These are phyloP conservation scores for Phytophthora ramorum DNA, from an alignment of 352 stramenopile species.

Conservation along the genomic window DNA sequence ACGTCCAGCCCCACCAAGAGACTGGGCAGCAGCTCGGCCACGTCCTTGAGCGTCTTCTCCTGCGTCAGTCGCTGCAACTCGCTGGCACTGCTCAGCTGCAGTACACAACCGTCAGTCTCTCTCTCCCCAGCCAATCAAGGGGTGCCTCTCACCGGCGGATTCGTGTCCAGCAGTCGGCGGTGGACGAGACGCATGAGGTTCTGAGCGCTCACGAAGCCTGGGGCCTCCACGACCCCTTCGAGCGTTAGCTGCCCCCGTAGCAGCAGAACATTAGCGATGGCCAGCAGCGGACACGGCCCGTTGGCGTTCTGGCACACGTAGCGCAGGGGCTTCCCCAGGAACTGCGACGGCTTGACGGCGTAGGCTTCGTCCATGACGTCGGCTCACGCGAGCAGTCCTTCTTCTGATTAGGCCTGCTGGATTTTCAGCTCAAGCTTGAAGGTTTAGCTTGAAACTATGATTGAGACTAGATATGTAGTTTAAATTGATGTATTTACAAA, in stretches of 20 bases:
- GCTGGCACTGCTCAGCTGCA: conserved; percentile 48
- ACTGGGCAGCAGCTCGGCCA: conserved; percentile 92
- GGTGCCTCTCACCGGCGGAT: conserved; percentile 56
- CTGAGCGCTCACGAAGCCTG: conserved; percentile 85
- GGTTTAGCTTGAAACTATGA: too few species aligned
- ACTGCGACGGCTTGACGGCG: conserved; percentile 80
- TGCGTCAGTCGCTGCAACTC: conserved; percentile 74
- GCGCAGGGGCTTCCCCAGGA: conserved; percentile 77
- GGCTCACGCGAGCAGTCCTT: not conserved
- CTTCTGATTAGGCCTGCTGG: conserved; percentile 6
- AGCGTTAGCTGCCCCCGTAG: conserved; percentile 92
- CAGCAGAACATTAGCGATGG: conserved; percentile 96
- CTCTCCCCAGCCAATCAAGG: not conserved
- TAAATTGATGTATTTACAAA: too few species aligned
- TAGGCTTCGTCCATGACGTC: conserved; percentile 66
- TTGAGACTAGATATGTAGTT: too few species aligned
- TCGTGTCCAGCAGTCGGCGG: conserved; percentile 85
- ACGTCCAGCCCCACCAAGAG: conserved; percentile 98
- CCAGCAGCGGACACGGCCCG: conserved; percentile 97
- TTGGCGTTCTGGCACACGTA: conserved; percentile 99
- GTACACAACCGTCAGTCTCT: conserved; percentile 10
- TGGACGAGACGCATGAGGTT: conserved; percentile 93
- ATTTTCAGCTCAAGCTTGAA: too few species aligned
- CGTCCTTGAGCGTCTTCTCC: conserved; percentile 90
- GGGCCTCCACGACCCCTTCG: conserved; percentile 53